A percentile compares a stretch with the other conserved stretches of the same genome.
phyloP scores from a whole-genome alignment of 129 eudicot genomes.

The Oenanthe sinensis region DNA sequence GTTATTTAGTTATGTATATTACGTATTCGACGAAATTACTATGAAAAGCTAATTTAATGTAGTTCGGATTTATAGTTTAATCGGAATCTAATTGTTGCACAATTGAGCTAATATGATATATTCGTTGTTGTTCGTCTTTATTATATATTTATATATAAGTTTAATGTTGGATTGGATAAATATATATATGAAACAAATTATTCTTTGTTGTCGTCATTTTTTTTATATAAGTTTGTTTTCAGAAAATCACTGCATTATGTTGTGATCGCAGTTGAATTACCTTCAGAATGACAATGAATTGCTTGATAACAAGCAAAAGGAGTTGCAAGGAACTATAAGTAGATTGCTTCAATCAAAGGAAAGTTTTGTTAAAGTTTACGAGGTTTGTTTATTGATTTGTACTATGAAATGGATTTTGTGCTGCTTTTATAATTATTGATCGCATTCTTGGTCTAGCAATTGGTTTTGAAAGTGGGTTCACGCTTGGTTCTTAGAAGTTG shows the following conservation, averaged over 20 bases:
- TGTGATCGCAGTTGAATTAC: conserved; percentile 34
- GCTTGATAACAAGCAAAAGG: conserved; percentile 53
- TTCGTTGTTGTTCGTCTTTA: not conserved
- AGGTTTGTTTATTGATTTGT: conserved; percentile 30
- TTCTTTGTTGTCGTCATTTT: not conserved
- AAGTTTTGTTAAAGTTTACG: conserved; percentile 42
- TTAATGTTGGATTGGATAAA: not conserved
- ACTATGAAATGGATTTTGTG: not conserved
- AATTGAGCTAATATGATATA: not conserved
- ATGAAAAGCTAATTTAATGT: not conserved
- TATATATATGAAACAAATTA: not conserved
- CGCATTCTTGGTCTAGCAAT: not conserved
- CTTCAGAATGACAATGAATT: conserved; percentile 50
- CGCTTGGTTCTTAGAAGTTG: not conserved
- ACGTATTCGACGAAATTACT: conserved; percentile 1
- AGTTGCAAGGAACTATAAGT: conserved; percentile 44
- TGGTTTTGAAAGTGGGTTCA: not conserved
- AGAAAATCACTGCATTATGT: conserved; percentile 4
- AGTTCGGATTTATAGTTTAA: too few relatives aligned
- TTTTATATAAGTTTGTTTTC: not conserved
- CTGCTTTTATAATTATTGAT: not conserved
- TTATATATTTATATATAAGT: not conserved
- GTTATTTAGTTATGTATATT: conserved; percentile 9
- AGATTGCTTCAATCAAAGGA: conserved; percentile 43
- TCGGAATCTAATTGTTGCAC: not conserved